phyloP scores from a whole-genome alignment of 2,329 filamentous ascomycete species.

The Colletotrichum ledebouriae region DNA sequence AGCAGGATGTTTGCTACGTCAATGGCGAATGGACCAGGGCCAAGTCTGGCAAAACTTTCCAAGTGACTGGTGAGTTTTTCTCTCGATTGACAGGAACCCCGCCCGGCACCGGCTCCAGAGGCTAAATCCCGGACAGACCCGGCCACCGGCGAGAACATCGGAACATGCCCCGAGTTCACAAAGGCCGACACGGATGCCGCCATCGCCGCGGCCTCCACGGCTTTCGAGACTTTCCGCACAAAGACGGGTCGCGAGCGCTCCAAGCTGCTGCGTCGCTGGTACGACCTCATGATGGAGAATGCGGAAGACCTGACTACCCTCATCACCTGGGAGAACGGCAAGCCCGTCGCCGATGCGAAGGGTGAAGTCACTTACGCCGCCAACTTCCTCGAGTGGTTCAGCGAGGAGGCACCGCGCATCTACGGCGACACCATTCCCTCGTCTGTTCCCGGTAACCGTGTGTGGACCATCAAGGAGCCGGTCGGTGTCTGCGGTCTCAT shows the following conservation, averaged over 20 bases:
- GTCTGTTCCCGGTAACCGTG: conserved; percentile 77
- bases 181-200: conserved; percentile 82
- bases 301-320: conserved; percentile 84
- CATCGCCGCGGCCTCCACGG: conserved; percentile 84
- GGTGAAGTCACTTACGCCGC: conserved; percentile 81
- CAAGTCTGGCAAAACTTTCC: conserved; percentile 90
- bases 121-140: conserved; percentile 71
- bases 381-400: conserved; percentile 85
- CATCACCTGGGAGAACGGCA: conserved; percentile 93
- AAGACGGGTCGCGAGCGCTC: conserved; percentile 81
- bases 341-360: conserved; percentile 81
- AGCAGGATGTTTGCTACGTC: conserved; percentile 84
- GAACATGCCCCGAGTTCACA: conserved; percentile 87
- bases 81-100: not conserved
- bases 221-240: conserved; percentile 78
- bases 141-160: conserved; percentile 83
- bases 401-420: conserved; percentile 79
- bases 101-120: not conserved
- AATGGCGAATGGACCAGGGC: conserved; percentile 94
- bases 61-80: conserved; percentile 74
- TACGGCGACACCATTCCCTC: conserved; percentile 83
- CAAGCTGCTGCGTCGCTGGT: conserved; percentile 83
- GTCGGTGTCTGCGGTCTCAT: conserved; percentile 87
- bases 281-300: conserved; percentile 83
- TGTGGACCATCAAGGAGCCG: conserved; percentile 85